Conservation (phyloP, 2,329 filamentous ascomycete species). For the Alternaria ethzedia region DNA sequence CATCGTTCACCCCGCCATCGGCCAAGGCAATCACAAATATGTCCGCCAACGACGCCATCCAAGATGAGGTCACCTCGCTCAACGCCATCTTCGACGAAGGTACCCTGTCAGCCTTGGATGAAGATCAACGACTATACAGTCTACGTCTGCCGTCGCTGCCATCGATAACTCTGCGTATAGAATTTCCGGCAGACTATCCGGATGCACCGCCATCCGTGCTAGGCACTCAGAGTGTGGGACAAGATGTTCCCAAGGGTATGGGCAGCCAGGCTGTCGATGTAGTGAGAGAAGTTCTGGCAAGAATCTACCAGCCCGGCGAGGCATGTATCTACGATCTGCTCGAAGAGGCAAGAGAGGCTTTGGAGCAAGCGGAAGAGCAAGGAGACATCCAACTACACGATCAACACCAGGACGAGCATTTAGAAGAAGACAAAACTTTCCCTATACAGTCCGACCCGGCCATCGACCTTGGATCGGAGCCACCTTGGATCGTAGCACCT, state of each 20-base stretch:
- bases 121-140: slow-evolving; percentile 43
- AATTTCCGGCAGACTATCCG: slow-evolving; percentile 78
- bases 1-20: slow-evolving; percentile 17
- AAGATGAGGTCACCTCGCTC: slow-evolving; percentile 79
- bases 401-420: slow-evolving; percentile 13
- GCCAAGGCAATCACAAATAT: slow-evolving; percentile 25
- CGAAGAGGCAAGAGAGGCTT: slow-evolving; percentile 63
- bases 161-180: slow-evolving; percentile 61
- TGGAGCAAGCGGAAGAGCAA: slow-evolving; percentile 56
- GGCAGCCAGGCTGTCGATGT: slow-evolving; percentile 73
- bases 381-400: slow-evolving; percentile 35
- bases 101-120: slow-evolving; percentile 57
- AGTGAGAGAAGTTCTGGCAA: slow-evolving; percentile 69
- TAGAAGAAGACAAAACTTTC: slow-evolving; percentile 4
- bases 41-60: slow-evolving; percentile 54
- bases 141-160: slow-evolving; percentile 72
- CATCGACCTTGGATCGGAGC: slow-evolving; percentile 50
- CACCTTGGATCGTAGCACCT: slow-evolving; percentile 76
- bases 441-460: slow-evolving; percentile 8
- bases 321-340: slow-evolving; percentile 93
- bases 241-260: slow-evolving; percentile 70
- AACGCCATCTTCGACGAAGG: slow-evolving; percentile 81
- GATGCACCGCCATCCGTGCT: slow-evolving; percentile 73
- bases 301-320: slow-evolving; percentile 73
- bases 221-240: slow-evolving; percentile 79